phyloP scores from a whole-genome alignment of 2,329 filamentous ascomycete genomes.

The Ilyonectria robusta region DNA sequence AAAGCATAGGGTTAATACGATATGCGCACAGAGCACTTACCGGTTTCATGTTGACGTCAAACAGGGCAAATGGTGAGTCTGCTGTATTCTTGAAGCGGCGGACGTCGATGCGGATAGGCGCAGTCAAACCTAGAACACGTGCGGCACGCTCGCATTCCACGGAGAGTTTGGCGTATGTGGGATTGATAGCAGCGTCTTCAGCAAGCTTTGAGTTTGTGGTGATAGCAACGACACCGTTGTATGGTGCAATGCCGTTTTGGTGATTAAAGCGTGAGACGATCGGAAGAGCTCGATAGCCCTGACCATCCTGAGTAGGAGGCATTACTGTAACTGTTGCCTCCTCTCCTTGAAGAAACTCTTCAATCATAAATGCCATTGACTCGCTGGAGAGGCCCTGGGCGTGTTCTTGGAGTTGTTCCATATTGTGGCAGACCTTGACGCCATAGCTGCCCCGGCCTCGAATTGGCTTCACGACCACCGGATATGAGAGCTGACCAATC shows the following conservation, averaged over 20 bases:
- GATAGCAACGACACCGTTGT: conserved; percentile 40
- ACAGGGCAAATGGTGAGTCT: conserved; percentile 58
- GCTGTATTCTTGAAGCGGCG: conserved; percentile 53
- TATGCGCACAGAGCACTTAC: conserved; percentile 49
- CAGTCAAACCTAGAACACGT: conserved; percentile 55
- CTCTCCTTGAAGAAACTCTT: conserved; percentile 63
- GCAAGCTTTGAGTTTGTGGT: conserved; percentile 58
- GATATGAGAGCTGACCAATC: conserved; percentile 40
- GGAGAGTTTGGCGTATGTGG: conserved; percentile 46
- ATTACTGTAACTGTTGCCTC: conserved; percentile 67
- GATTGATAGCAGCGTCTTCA: conserved; percentile 46
- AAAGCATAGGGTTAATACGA: background rate
- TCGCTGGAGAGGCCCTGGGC: conserved; percentile 36
- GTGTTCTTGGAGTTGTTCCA: background rate
- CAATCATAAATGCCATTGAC: conserved; percentile 52
- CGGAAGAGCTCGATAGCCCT: conserved; percentile 60
- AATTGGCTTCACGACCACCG: conserved; percentile 63
- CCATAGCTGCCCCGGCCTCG: conserved; percentile 65
- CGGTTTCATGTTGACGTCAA: conserved; percentile 68
- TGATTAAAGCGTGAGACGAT: conserved; percentile 40
- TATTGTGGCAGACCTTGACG: conserved; percentile 59
- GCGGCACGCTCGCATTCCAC: conserved; percentile 59
- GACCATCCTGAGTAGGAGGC: conserved; percentile 55
- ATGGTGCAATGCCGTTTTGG: conserved; percentile 35
- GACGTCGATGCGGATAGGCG: conserved; percentile 63